Evolutionary conservation across 129 eudicot genomes (phyloP), one percentile per base, ranked within the genome.

Genomic region (Kitagawia praeruptora): DNA sequence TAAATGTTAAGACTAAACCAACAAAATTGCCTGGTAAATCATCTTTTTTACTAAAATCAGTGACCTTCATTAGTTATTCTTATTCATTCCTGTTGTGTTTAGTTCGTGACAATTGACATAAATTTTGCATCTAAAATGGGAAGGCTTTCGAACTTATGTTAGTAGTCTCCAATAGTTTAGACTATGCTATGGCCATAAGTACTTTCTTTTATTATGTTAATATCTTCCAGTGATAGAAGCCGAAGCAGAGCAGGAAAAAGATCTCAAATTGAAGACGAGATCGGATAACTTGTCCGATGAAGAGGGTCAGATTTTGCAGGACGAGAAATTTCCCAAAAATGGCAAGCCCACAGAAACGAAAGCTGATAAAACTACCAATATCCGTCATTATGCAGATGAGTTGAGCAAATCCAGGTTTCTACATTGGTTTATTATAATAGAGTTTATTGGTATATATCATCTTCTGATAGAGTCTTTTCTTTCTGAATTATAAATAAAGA

Each of bases 321-420:
- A 82, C 28, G 80, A 54, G 18, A 75, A 70, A 54, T 76, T 42
- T 49, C 38, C 78, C 12, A 86, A 80, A 75, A 91, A 81, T 84
- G 92, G 87, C 37, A 39, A 81, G 49, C 84, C 28, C 38, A 49
- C 38, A 80, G 90, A 87, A 71, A 23, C 31, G 48, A 81, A 86
- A 82, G 77, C 83, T 63, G 85, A 80, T 25, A 83, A 80, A 83
- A 78, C 84, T 75, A 80, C 80, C 37, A 47, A 84, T 42, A 77
- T 53, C 44, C 78, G 11, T 54, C 84, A 66, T 7, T 67, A 77
- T 77, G 81, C 90, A 45, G 82, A 85, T 69, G 80, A 78, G 45
- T 74, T 84, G 5, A 83, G 74, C 80, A 90, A 83, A 85, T 89
- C 94, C 86, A 95, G 99, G 99, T 95, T 78, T 67, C 75, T 75